Base-by-base conservation (phyloP, 108 stramenopile genomes). In the Fragilariopsis cylindrus region DNA sequence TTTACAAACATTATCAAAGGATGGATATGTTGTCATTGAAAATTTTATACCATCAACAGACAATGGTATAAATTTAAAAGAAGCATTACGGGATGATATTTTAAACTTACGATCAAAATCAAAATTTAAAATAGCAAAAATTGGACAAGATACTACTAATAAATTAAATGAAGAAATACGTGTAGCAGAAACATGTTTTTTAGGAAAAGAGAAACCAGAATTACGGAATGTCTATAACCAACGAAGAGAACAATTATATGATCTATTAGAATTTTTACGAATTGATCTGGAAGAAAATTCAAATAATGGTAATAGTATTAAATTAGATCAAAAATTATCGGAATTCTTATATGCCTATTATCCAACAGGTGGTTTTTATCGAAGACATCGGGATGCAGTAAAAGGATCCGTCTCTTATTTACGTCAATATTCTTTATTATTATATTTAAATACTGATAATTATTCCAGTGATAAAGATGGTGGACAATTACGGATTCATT, bases 301-400 rank as follows among this genome's bases (percentile, higher is more conserved):
- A n/a, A 47, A 13, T 42, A 16, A 57, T 13, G 7, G 40, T 18
- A 57, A 43, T 9, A 21, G 0, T 12, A 71, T 71, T n/a, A 70
- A 53, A 13, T 48, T 76, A 71, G 89, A 90, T 65, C 40, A 48
- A 19, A 69, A 74, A 9, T 71, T 92, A 30, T 64, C 69, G 11
- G 89, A 93, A 60, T 70, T 88, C 48, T 65, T 90, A 46, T 93
- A 90, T 72, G 92, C 87, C 49, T 93, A 88, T 66, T 93, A 93
- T 64, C 92, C 92, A 41, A 56, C 63, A 52, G 90, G 90, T 43
- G 92, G 92, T 9, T 93, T 87, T 65, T 93, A 93, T 70, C 77
- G 86, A 52, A 75, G 89, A 12, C 92, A 93, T 69, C 79, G 84
- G 19, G 92, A 93, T 79, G 88, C 92, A 15, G 80, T 89, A 64